Evolutionary conservation across 805 yeast species (phyloP).

Genomic region (Metschnikowia lochheadii): DNA sequence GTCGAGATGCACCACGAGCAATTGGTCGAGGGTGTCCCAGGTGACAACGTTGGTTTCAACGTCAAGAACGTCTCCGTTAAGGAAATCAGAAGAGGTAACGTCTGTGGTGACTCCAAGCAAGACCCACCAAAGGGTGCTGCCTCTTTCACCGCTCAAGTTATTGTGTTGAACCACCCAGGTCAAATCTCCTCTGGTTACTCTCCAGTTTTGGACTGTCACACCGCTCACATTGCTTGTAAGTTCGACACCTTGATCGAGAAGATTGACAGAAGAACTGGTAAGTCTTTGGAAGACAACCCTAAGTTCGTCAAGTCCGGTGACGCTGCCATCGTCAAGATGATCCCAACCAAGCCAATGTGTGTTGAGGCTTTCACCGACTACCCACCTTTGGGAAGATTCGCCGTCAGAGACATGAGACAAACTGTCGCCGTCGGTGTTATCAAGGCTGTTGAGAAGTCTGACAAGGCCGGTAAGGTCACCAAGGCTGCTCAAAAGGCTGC

Average conservation of each 20-base stretch:
- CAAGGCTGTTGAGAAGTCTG: slow-evolving; percentile 88
- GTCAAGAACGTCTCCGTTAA: slow-evolving; percentile 86
- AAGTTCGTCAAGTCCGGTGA: slow-evolving; percentile 38
- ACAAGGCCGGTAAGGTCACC: slow-evolving; percentile 70
- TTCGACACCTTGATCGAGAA: slow-evolving; percentile 74
- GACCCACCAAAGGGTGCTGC: slow-evolving; percentile 80
- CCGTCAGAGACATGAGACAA: slow-evolving; percentile 99
- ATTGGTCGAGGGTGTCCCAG: slow-evolving; percentile 76
- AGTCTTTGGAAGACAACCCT: slow-evolving; percentile 31
- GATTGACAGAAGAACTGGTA: slow-evolving; percentile 74
- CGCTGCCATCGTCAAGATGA: slow-evolving; percentile 40
- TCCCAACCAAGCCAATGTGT: slow-evolving; percentile 43
- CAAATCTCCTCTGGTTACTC: slow-evolving; percentile 88
- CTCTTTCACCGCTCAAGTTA: slow-evolving; percentile 81
- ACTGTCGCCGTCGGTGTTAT: slow-evolving; percentile 99
- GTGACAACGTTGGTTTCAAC: slow-evolving; percentile 90
- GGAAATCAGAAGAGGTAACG: slow-evolving; percentile 92
- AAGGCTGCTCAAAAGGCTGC: slow-evolving; percentile 20
- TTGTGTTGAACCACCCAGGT: slow-evolving; percentile 89
- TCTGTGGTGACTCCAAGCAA: slow-evolving; percentile 84
- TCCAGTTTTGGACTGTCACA: slow-evolving; percentile 90
- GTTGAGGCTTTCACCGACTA: slow-evolving; percentile 43
- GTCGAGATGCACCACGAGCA: slow-evolving; percentile 87
- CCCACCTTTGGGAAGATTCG: slow-evolving; percentile 46
- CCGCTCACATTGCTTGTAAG: slow-evolving; percentile 89